Base-by-base conservation (phyloP, 1,139 yeast genomes). In the Ogataea hybrid region DNA sequence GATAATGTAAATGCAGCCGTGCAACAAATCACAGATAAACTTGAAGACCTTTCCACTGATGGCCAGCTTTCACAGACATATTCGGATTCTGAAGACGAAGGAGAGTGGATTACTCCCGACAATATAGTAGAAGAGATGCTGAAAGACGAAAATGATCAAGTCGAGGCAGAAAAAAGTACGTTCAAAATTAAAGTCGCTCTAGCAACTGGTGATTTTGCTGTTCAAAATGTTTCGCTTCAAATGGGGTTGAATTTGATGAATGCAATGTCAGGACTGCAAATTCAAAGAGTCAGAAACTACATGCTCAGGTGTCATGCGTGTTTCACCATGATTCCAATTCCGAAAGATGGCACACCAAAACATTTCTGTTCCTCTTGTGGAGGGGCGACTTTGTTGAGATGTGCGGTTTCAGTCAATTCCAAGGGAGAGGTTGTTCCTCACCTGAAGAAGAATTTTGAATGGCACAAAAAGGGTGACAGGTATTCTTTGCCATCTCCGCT, bases 251-350 rank as follows among this genome's bases (percentile, higher is more conserved):
- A 86, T 52, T 71, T 92, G 52, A 84, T 94, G 78, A 90, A 90
- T 62, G 75, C 87, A 25, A 76, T 80, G 69, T 81, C 92, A 2
- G 98, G 98, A 18, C 71, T 81, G 51, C 89, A 84, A 57, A 89
- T 92, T 65, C 84, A 79, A 54, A 78, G 87, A 61, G 86, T 92
- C 37, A 78, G 95, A 63, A 88, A 84, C 64, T 89, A 87, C 63
- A 90, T 90, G 97, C 75, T 87, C 59, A 76, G 99, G 64, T 92
- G 99, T 63, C 97, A 92, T 63, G 99, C 97, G 0, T 92, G 99
- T 66, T 94, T 92, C 77, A 71, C 78, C 48, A 70, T 89, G 59
- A 70, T 84, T 8, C 92, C 94, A 7, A 71, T 86, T 44, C 88
- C 94, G 32, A 84, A 81, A 56, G 76, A 75, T 51, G 94, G 94